phyloP scores from a whole-genome alignment of 1,139 yeast genomes.

The Zygosaccharomyces pseudobailii region DNA sequence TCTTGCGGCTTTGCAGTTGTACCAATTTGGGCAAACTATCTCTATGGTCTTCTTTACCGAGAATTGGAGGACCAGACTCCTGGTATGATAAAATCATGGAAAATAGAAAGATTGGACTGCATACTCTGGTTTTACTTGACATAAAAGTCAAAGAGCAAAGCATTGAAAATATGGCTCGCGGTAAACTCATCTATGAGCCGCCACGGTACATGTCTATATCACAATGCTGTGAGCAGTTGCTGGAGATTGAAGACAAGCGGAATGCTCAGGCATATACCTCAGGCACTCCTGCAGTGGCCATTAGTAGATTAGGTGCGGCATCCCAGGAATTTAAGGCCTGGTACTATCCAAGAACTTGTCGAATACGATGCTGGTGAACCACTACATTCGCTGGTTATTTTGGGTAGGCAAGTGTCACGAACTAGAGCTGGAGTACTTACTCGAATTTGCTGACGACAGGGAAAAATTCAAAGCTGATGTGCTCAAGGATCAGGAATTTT shows the following conservation, averaged over 20 bases:
- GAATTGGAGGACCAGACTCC: conserved; percentile 92
- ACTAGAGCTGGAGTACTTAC: conserved; percentile 78
- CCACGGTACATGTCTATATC: conserved; percentile 94
- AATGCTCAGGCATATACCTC: conserved; percentile 73
- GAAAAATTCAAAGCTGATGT: conserved; percentile 58
- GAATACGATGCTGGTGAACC: conserved; percentile 92
- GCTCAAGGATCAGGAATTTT: conserved; percentile 65
- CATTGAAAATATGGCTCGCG: conserved; percentile 89
- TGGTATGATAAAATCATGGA: conserved; percentile 87
- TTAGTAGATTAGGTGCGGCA: conserved; percentile 86
- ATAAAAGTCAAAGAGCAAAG: conserved; percentile 97
- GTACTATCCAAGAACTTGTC: conserved; percentile 66
- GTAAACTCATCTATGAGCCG: conserved; percentile 87
- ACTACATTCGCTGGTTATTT: conserved; percentile 80
- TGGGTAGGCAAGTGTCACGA: conserved; percentile 96
- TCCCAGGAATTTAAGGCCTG: conserved; percentile 83
- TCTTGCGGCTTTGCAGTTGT: conserved; percentile 93
- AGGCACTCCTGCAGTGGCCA: conserved; percentile 88
- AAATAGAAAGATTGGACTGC: conserved; percentile 84
- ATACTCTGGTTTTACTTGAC: conserved; percentile 80
- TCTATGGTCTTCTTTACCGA: conserved; percentile 95
- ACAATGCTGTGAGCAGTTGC: conserved; percentile 80
- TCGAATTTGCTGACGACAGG: conserved; percentile 67
- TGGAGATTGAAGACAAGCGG: conserved; percentile 79
- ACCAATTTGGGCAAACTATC: conserved; percentile 94